Conservation (phyloP, 1,139 yeast genomes). For the Hyphopichia fennica region DNA sequence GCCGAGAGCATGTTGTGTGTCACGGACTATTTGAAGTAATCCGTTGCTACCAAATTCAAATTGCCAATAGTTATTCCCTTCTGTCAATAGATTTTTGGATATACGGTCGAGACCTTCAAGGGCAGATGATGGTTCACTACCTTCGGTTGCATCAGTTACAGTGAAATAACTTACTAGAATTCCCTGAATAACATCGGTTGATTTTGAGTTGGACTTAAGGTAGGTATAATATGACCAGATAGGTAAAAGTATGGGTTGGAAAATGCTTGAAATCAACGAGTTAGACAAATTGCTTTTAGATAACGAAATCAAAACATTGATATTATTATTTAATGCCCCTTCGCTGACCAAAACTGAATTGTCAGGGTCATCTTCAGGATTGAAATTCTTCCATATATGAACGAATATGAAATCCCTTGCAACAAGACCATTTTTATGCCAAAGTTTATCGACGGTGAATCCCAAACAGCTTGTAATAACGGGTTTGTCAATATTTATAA, state of each 20-base stretch:
- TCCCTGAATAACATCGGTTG: conserved; percentile 44
- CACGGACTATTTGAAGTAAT: conserved; percentile 49
- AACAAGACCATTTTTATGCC: conserved; percentile 51
- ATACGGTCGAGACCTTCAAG: conserved; percentile 36
- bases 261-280: conserved; percentile 42
- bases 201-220: conserved; percentile 39
- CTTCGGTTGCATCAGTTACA: conserved; percentile 20
- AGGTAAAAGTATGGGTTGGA: conserved; percentile 44
- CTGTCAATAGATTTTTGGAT: conserved; percentile 43
- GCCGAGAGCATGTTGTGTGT: conserved; percentile 9
- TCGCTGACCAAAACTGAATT: conserved; percentile 39
- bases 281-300: conserved; percentile 50
- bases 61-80: conserved; percentile 50
- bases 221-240: conserved; percentile 67
- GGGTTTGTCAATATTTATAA: conserved; percentile 63
- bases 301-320: conserved; percentile 67
- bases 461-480: conserved; percentile 58
- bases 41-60: conserved; percentile 54
- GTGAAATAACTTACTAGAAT: conserved; percentile 51
- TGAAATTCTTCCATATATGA: conserved; percentile 45
- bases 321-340: conserved; percentile 54
- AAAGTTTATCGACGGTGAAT: conserved; percentile 55
- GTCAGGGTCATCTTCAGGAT: conserved; percentile 24
- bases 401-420: conserved; percentile 60
- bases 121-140: conserved; percentile 13